phyloP scores from a whole-genome alignment of 2,329 filamentous ascomycete species.

The Arthrobotrys iridis region DNA sequence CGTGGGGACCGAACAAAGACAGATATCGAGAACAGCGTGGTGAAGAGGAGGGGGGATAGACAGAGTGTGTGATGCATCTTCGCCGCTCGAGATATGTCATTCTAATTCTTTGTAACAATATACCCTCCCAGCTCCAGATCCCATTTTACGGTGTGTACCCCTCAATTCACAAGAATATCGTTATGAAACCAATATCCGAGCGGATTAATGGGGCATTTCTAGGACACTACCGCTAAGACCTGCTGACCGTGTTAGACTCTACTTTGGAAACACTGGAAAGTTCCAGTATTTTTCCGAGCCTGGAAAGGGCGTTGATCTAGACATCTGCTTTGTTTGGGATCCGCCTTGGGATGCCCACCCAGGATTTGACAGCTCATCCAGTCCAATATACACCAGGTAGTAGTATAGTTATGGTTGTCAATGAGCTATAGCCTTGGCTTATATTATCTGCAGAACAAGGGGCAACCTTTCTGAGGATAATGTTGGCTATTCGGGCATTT shows the following conservation, averaged over 20 bases:
- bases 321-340: conserved; percentile 16
- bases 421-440: conserved; percentile 13
- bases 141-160: neutral
- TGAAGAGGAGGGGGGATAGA: neutral
- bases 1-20: neutral
- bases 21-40: neutral
- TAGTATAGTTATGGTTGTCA: conserved; percentile 20
- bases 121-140: neutral
- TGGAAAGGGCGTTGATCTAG: no score
- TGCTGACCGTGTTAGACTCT: neutral
- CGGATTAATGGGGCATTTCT: neutral
- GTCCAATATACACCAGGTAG: neutral
- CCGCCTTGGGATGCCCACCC: neutral
- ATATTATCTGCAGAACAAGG: conserved; percentile 25
- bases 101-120: neutral
- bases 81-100: neutral
- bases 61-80: neutral
- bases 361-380: neutral
- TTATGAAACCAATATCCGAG: neutral
- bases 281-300: neutral
- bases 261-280: neutral
- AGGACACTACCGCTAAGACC: neutral
- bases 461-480: conserved; percentile 2
- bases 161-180: neutral
- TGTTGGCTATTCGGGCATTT: conserved; percentile 36